Evolutionary conservation across 768 basidiomycete species (phyloP), one percentile per base, ranked within the genome.

Genomic region (Zangia roseola): DNA sequence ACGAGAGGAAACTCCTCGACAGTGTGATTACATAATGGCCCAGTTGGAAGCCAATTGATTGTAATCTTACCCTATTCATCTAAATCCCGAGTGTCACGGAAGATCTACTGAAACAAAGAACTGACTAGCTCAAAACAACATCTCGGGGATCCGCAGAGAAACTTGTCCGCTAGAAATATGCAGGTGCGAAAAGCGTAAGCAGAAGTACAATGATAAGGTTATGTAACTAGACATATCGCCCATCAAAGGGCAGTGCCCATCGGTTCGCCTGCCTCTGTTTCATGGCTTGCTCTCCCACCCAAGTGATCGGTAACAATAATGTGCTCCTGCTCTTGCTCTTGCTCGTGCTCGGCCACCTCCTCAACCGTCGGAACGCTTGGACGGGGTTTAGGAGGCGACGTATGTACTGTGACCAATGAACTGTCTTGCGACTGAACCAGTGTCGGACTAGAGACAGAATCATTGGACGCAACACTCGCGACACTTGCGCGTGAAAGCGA

Each of bases 401-500:
- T 43, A 20, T 54, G 56, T 9, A 49, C 13, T 9, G 45, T 38
- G 16, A 55, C 34, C 13, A 47, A 26, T 21, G 37, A 4, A 16
- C 21, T 30, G 8, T 38, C 40, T 6, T 49, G 47, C 21, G 49
- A 47, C 10, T 48, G 54, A 19, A 23, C 25, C 14, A 36, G 23
- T 4, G 56, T 52, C 9, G 56, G 40, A 17, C 56, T 53, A 24
- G 60, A 35, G 13, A 24, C 40, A 8, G 62, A 59, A 31, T 66
- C 66, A n/a, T 50, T 57, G 41, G 68, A 51, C 24, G 28, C 50
- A 36, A 54, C 43, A 31, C 68, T 66, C 20, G 45, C 51, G n/a
- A 60, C 19, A 35, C 68, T 66, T 33, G 48, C 46, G 40, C 66
- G 68, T 10, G 69, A 61, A 25, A 69, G 52, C 14, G 76, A 70